Percentiles rank a stretch among this genome's conserved stretches.
These are phyloP conservation scores for Fusarium brachygibbosum DNA, from an alignment of 2,329 filamentous ascomycete genomes.

Conservation along the genomic window DNA sequence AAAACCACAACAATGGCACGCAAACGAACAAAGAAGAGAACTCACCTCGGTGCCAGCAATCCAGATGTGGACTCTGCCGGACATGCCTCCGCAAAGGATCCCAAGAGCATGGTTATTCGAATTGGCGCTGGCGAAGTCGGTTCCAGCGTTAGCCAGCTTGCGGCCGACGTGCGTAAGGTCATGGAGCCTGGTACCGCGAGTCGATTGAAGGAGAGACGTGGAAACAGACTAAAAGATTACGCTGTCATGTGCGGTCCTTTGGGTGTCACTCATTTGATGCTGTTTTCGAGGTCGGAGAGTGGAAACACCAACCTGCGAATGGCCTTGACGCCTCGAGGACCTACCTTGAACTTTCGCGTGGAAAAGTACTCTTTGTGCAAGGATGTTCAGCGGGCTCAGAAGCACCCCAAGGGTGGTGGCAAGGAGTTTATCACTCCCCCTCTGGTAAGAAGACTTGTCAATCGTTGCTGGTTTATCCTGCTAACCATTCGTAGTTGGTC, in stretches of 20 bases:
- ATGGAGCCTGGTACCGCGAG: slow-evolving; percentile 97
- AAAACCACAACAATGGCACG: slow-evolving; percentile 74
- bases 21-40: slow-evolving; percentile 87
- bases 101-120: slow-evolving; percentile 98
- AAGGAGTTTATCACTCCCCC: slow-evolving; percentile 90
- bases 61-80: slow-evolving; percentile 69
- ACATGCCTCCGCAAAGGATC: slow-evolving; percentile 75
- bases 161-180: slow-evolving; percentile 89
- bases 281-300: slow-evolving; percentile 89
- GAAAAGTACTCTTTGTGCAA: slow-evolving; percentile 95
- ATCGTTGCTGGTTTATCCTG: not conserved
- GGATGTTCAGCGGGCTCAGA: slow-evolving; percentile 86
- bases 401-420: slow-evolving; percentile 83
- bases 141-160: slow-evolving; percentile 89
- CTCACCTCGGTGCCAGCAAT: slow-evolving; percentile 78
- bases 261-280: slow-evolving; percentile 90
- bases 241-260: slow-evolving; percentile 95
- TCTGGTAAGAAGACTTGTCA: slow-evolving; percentile 65
- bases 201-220: slow-evolving; percentile 87
- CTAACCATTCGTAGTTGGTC: slow-evolving; percentile 73
- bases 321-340: slow-evolving; percentile 87
- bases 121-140: slow-evolving; percentile 96
- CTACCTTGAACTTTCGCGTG: slow-evolving; percentile 93
- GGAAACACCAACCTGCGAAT: slow-evolving; percentile 95
- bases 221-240: slow-evolving; percentile 91